Conservation (phyloP, 257 asterid species). For the Nicotiana benthamiana region DNA sequence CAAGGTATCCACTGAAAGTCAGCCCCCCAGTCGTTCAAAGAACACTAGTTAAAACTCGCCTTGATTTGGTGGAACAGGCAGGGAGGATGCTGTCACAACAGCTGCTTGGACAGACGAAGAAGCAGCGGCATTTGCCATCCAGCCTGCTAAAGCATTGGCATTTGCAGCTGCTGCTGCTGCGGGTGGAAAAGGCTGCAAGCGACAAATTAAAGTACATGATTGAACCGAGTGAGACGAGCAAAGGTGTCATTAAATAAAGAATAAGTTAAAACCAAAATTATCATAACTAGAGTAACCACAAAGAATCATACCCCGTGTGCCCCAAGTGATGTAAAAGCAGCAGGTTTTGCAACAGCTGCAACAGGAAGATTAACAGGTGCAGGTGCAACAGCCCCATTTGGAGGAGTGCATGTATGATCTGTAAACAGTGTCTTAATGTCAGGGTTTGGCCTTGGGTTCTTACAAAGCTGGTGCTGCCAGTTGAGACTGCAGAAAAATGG, state of each 20-base stretch:
- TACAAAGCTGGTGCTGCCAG: constrained; percentile 99
- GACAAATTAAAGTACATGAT: constrained; percentile 8
- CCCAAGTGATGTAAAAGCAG: constrained; percentile 70
- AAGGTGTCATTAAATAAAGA: constrained; percentile 3
- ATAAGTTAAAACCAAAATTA: background rate
- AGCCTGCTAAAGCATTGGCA: constrained; percentile 92
- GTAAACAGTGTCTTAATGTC: constrained; percentile 88
- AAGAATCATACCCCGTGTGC: constrained; percentile 63
- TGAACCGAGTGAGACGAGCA: background rate
- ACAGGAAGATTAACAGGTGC: constrained; percentile 71
- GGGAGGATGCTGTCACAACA: constrained; percentile 80
- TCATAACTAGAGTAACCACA: background rate
- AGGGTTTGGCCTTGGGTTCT: constrained; percentile 92
- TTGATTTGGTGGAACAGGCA: constrained; percentile 86
- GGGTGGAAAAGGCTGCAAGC: constrained; percentile 82
- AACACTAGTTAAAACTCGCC: constrained; percentile 27
- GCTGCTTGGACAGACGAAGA: constrained; percentile 97
- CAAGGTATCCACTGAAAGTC: background rate
- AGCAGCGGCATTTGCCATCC: constrained; percentile 98
- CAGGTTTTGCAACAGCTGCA: constrained; percentile 72
- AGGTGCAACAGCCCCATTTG: constrained; percentile 81
- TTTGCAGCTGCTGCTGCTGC: constrained; percentile 66
- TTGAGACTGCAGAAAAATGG: constrained; percentile 58
- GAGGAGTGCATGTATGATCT: constrained; percentile 77
- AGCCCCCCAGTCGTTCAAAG: background rate